Percentiles rank a stretch among this genome's conserved stretches.
These are phyloP conservation scores for Nicotiana benthamiana DNA, from an alignment of 257 asterid genomes.

Conservation along the genomic window DNA sequence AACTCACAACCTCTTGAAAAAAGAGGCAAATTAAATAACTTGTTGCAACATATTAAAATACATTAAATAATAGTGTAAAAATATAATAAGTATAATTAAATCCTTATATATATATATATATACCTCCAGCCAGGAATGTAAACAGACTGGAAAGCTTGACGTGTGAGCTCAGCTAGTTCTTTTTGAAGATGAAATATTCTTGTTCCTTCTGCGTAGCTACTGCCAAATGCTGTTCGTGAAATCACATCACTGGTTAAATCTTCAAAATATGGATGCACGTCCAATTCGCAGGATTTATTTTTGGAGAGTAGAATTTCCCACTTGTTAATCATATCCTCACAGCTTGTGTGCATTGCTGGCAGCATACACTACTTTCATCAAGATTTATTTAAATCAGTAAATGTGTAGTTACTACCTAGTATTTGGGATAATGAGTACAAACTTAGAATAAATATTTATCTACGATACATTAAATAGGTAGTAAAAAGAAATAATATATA, in stretches of 20 bases:
- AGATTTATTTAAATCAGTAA: background rate
- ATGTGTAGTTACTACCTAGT: too few relatives aligned
- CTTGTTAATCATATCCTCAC: conserved; percentile 37
- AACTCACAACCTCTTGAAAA: too few relatives aligned
- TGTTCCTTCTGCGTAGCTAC: conserved; percentile 26
- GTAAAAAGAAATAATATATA: background rate
- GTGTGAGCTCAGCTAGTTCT: conserved; percentile 46
- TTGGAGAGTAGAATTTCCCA: conserved; percentile 32
- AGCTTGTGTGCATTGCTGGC: conserved; percentile 35
- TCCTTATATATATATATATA: background rate
- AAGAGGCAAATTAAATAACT: too few relatives aligned
- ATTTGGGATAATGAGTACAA: too few relatives aligned
- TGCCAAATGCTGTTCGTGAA: conserved; percentile 44
- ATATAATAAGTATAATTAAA: too few relatives aligned
- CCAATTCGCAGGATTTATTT: conserved; percentile 24
- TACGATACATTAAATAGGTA: too few relatives aligned
- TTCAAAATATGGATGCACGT: conserved; percentile 38
- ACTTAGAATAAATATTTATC: too few relatives aligned
- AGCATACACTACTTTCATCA: conserved; percentile 31
- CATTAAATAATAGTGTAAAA: background rate
- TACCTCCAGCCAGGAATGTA: conserved; percentile 61
- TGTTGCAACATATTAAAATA: too few relatives aligned
- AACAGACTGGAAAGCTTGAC: conserved; percentile 34
- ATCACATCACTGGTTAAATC: conserved; percentile 34
- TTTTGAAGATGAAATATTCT: conserved; percentile 35